These are phyloP conservation scores for Lentinula novae-zelandiae DNA, from an alignment of 1,284 basidiomycete genomes.

Conservation along the genomic window DNA sequence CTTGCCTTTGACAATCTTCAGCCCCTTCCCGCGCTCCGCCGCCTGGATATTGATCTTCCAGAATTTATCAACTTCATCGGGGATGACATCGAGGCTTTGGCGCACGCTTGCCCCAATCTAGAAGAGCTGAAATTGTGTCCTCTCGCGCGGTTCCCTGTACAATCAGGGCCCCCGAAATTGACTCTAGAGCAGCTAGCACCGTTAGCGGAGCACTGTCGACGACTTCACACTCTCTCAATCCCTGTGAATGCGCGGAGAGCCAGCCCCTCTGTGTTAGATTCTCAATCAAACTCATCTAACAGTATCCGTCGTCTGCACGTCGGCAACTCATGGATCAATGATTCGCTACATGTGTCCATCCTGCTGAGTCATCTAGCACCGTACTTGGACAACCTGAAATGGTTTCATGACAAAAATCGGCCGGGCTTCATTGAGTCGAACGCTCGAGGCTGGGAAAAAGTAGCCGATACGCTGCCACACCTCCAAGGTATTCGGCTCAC, in stretches of 20 bases:
- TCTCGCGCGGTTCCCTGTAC: slow-evolving; percentile 55
- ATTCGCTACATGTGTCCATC: slow-evolving; percentile 64
- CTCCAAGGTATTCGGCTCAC: slow-evolving; percentile 60
- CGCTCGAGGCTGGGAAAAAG: slow-evolving; percentile 63
- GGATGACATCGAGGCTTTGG: slow-evolving; percentile 52
- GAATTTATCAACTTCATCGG: slow-evolving; percentile 64
- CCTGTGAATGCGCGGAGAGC: slow-evolving; percentile 57
- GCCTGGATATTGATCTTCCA: slow-evolving; percentile 71
- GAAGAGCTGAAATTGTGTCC: slow-evolving; percentile 65
- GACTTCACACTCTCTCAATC: slow-evolving; percentile 58
- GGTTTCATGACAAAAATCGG: slow-evolving; percentile 73
- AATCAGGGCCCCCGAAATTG: slow-evolving; percentile 48
- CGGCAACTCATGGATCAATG: slow-evolving; percentile 67
- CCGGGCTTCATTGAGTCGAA: slow-evolving; percentile 63
- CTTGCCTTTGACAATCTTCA: slow-evolving; percentile 59
- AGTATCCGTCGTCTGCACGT: slow-evolving; percentile 65
- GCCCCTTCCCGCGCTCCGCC: slow-evolving; percentile 47
- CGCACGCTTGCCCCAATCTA: slow-evolving; percentile 59
- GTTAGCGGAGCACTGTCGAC: slow-evolving; percentile 53
- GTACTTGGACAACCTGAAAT: slow-evolving; percentile 60
- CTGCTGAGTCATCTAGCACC: slow-evolving; percentile 74
- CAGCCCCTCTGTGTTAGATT: slow-evolving; percentile 40
- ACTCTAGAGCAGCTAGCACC: slow-evolving; percentile 57
- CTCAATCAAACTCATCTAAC: slow-evolving; percentile 49
- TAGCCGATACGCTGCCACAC: slow-evolving; percentile 62